Percentiles rank a stretch among this genome's conserved stretches.
phyloP scores from a whole-genome alignment of 2,329 filamentous ascomycete genomes.

The Bipolaris gigantea region DNA sequence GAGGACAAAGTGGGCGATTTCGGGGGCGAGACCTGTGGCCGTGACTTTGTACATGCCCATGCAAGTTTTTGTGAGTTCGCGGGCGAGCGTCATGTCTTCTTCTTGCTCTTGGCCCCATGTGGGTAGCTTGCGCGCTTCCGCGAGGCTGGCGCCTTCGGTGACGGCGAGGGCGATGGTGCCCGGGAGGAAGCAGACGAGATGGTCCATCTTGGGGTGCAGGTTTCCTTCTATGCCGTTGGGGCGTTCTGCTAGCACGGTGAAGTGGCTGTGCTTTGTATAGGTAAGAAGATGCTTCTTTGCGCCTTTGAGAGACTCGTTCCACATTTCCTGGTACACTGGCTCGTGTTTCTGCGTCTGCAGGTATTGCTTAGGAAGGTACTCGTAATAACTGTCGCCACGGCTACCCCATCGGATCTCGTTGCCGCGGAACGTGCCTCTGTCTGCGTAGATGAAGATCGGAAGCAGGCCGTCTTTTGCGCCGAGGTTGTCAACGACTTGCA shows the following conservation, averaged over 20 bases:
- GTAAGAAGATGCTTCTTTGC: conserved; percentile 91
- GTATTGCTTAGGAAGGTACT: conserved; percentile 98
- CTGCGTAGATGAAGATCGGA: conserved; percentile 86
- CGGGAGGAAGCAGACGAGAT: conserved; percentile 95
- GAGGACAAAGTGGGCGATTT: conserved; percentile 90
- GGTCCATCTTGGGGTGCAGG: conserved; percentile 92
- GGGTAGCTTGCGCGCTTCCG: conserved; percentile 70
- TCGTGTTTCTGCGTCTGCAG: conserved; percentile 89
- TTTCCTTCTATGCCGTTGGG: conserved; percentile 68
- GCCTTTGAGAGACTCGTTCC: conserved; percentile 81
- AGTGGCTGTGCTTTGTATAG: conserved; percentile 76
- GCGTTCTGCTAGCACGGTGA: conserved; percentile 89
- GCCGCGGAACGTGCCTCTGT: conserved; percentile 76
- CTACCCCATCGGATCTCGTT: conserved; percentile 89
- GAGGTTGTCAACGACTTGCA: conserved; percentile 86
- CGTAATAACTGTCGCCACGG: conserved; percentile 94
- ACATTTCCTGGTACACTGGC: conserved; percentile 85
- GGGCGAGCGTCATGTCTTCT: conserved; percentile 82
- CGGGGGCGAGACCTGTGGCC: conserved; percentile 85
- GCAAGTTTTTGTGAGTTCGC: conserved; percentile 93
- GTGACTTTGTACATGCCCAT: conserved; percentile 97
- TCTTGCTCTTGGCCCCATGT: conserved; percentile 78
- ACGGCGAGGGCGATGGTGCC: conserved; percentile 90
- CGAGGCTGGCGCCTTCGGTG: conserved; percentile 75
- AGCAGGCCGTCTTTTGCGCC: conserved; percentile 78